These are phyloP conservation scores for Lecanosticta acicola DNA, from an alignment of 2,329 filamentous ascomycete species.

Conservation along the genomic window DNA sequence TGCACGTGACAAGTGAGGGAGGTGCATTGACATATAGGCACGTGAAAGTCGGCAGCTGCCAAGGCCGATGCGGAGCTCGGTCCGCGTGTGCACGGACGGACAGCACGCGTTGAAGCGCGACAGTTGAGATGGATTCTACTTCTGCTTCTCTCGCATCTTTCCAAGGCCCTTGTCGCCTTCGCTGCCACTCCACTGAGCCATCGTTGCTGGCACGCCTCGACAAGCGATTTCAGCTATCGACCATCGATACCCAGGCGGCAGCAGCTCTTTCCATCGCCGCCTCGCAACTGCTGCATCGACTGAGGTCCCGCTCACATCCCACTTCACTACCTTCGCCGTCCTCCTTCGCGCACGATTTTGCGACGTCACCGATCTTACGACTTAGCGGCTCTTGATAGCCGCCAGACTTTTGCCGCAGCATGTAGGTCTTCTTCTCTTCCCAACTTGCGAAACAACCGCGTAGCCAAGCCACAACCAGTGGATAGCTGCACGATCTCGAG, in stretches of 20 bases:
- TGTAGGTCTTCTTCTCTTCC: too few species aligned
- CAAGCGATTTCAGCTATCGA: background rate
- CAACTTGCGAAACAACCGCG: too few species aligned
- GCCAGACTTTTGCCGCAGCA: too few species aligned
- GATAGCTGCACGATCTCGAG: background rate
- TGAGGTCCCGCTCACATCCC: slow-evolving; percentile 3
- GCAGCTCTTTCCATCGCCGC: background rate
- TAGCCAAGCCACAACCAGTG: too few species aligned
- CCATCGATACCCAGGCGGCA: background rate
- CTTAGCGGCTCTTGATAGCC: too few species aligned
- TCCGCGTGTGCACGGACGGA: too few species aligned
- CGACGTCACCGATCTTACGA: too few species aligned
- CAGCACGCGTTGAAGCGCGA: background rate
- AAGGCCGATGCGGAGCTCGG: too few species aligned
- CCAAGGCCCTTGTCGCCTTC: too few species aligned
- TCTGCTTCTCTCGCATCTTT: background rate
- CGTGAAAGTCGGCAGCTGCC: background rate
- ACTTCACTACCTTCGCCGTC: too few species aligned
- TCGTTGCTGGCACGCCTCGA: background rate
- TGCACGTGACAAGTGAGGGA: background rate
- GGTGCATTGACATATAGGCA: background rate
- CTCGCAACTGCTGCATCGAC: background rate
- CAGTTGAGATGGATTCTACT: background rate
- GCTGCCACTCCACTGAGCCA: too few species aligned
- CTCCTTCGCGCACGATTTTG: too few species aligned